Conservation (phyloP, 202 grass and related monocot species). For the Zoysia matrella region DNA sequence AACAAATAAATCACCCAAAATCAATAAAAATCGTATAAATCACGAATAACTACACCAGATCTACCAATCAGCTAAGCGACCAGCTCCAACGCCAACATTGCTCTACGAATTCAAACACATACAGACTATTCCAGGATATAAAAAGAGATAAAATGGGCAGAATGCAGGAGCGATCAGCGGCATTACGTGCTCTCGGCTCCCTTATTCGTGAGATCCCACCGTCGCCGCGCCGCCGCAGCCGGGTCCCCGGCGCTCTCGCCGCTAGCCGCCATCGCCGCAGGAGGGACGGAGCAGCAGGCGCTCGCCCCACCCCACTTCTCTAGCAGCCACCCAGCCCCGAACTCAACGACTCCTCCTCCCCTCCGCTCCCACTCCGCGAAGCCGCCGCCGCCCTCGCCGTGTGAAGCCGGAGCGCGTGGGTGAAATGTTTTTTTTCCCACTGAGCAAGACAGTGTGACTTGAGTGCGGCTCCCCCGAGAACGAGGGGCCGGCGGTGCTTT, state of each 20-base stretch:
- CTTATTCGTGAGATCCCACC: slow-evolving; percentile 57
- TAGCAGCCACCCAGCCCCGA: not conserved
- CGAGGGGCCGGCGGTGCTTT: slow-evolving; percentile 28
- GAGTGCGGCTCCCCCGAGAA: slow-evolving; percentile 29
- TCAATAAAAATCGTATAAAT: not conserved
- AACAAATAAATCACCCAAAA: not conserved
- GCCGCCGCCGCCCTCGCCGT: slow-evolving; percentile 14
- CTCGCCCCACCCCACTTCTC: not conserved
- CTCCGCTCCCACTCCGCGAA: not conserved
- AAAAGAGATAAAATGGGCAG: not conserved
- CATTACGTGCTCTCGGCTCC: slow-evolving; percentile 55
- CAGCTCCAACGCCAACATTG: slow-evolving; percentile 33
- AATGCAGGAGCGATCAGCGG: slow-evolving; percentile 5
- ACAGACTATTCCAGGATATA: not conserved
- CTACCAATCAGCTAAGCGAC: not conserved
- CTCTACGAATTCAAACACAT: not conserved
- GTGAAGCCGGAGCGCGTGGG: slow-evolving; percentile 24
- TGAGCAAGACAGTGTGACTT: not conserved
- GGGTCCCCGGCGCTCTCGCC: slow-evolving; percentile 51
- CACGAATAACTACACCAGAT: slow-evolving; percentile 21
- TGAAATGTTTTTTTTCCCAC: not conserved
- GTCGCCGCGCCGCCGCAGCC: slow-evolving; percentile 47
- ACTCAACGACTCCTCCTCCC: not conserved
- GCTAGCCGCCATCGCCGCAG: slow-evolving; percentile 35
- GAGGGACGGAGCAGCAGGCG: slow-evolving; percentile 7